Percentiles rank a stretch among this genome's conserved stretches.
Evolutionary conservation across 108 stramenopile species (phyloP).

Genomic region (Nitzschia palea): DNA sequence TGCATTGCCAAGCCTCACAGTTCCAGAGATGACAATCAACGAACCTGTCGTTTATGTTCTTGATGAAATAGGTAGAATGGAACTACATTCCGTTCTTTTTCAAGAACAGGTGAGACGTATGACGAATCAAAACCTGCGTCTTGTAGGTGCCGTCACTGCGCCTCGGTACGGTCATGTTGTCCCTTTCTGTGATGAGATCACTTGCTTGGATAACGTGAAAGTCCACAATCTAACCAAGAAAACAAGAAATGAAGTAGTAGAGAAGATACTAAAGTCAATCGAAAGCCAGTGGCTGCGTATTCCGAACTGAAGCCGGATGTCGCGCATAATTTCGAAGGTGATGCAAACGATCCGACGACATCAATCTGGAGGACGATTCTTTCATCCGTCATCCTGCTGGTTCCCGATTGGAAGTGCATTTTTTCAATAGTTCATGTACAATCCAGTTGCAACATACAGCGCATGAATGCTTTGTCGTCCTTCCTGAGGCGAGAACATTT

Average conservation of each 20-base stretch:
- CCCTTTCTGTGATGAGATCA: constrained; percentile 25
- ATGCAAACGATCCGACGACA: too few relatives aligned
- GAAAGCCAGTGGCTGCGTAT: not conserved
- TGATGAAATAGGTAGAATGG: constrained; percentile 33
- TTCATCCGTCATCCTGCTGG: too few relatives aligned
- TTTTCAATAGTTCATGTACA: too few relatives aligned
- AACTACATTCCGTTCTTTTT: constrained; percentile 25
- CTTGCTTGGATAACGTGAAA: not conserved
- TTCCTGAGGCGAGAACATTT: too few relatives aligned
- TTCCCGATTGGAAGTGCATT: too few relatives aligned
- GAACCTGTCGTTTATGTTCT: constrained; percentile 9
- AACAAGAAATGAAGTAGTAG: not conserved
- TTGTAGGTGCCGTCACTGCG: constrained; percentile 22
- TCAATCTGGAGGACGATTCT: too few relatives aligned
- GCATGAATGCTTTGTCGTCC: too few relatives aligned
- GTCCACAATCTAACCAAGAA: constrained; percentile 24
- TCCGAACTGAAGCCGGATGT: too few relatives aligned
- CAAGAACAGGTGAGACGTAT: constrained; percentile 1
- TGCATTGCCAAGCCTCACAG: constrained; percentile 10
- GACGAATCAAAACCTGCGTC: not conserved
- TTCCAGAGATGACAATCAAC: not conserved
- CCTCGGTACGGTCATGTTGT: constrained; percentile 26
- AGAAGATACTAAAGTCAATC: constrained; percentile 1
- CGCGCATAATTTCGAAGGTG: too few relatives aligned
- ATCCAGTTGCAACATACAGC: too few relatives aligned